Base-by-base conservation (phyloP, 164 flowering plant species). In the Euptelea pleiosperma region DNA sequence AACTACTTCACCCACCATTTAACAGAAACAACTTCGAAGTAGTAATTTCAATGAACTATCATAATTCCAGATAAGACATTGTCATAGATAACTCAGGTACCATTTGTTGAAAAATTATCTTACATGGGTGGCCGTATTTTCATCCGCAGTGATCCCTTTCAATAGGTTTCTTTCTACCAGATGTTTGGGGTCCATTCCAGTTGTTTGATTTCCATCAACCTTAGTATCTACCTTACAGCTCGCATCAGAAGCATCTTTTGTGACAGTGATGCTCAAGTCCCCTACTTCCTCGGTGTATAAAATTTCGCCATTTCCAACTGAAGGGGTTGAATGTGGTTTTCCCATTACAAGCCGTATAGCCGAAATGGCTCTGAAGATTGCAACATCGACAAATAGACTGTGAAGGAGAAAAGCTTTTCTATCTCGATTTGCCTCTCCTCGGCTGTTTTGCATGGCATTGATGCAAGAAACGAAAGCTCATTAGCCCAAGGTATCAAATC, bases 51-150 rank as follows among this genome's bases (percentile, higher is more conserved):
- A 22, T 6, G n/a, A 33, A 31, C 31, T 16, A 22, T 9, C 36
- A 24, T 19, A 22, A 8, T 41, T 16, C 30, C 9, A 11, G 30
- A 26, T 11, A 45, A 4, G 24, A 42, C n/a, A 9, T 46, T 48
- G 7, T 14, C 11, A 22, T 16, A 22, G 40, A 55, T 48, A 45
- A 44, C 50, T 33, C 21, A n/a, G 31, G n/a, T 19, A 42, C 28
- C 12, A 52, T 36, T 46, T 36, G 24, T 40, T 30, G 34, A 43
- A 22, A 34, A 58, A 58, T n/a, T 30, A 61, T 53, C 90, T 77
- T 82, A 93, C 99, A 75, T 86, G 99, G 18, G 99, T 96, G 60
- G 99, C 95, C 41, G 99, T 90, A 75, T 90, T 93, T 79, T 93
- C 99, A 75, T 93, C 97, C 37, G 97, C 99, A 47, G 99, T 93